Evolutionary conservation across 208 protist species (phyloP), one percentile per base, ranked within the genome.

Genomic region (Crithidia bombi): DNA sequence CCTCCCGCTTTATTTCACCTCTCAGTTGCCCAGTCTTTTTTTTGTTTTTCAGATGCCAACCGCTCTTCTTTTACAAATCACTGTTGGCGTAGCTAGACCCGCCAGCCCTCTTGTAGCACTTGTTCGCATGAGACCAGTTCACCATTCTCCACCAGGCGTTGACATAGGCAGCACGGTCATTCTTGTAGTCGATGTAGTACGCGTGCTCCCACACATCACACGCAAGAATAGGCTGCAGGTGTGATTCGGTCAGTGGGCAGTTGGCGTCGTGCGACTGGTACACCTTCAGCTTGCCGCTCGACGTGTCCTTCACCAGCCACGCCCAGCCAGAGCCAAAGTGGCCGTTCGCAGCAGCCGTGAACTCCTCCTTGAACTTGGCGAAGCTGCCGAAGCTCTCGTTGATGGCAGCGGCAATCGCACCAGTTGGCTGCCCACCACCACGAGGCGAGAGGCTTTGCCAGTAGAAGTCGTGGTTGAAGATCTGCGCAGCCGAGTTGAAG

Each of bases 181-280:
- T 98, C 74, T 79, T 86, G 86, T 98, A 98, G 86, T 98, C 94
- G 69, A 98, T 91, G 81, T 98, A 98, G 91, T 98, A 98, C 17
- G 96, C 96, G 83, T 98, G 96, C 83, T 98, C 94, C 96, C 94
- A 98, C 65, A 98, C 90, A 81, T 98, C 96, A 76, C 92, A 97
- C 63, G 87, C 72, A n/a, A 98, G 71, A 33, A 97, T 65, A 11
- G 93, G 95, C 67, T 81, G 78, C 1, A 95, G 66, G 72, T 86
- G 69, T 38, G 25, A 25, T 64, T 92, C 86, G 23, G 83, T 83
- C 33, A 97, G 62, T 36, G 94, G 94, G 80, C 72, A 88, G 69
- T 69, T 83, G 43, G 85, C 91, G 50, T 97, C 91, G 76, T 93
- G 90, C 44, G 85, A 90, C 69, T 88, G 79, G 69, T 85, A 75